Base-by-base conservation (phyloP, 1,284 basidiomycete species). In the Marasmius fiardii region DNA sequence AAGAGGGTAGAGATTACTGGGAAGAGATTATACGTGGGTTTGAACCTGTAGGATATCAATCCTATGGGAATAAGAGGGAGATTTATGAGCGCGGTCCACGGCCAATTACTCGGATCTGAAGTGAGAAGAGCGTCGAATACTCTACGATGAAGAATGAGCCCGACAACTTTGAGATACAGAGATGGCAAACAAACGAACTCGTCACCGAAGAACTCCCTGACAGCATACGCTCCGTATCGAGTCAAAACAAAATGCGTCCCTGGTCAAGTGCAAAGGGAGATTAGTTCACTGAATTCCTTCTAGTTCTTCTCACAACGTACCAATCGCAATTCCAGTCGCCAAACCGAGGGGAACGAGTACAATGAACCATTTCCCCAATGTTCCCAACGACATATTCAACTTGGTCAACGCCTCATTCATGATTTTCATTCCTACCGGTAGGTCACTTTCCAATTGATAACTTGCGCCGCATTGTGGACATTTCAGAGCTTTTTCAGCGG, bases 391-490 rank as follows among this genome's bases (percentile, higher is more conserved):
- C 18, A 50, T 35, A 43, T 57, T 57, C 21, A 23, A 39, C 14
- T 43, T 47, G 10, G 56, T 57, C 6, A 87, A 84, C 6, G 79
- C 68, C 1, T 69, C 60, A 37, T 82, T 72, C 54, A 90, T 63
- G 12, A 82, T 48, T 12, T 74, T 69, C 31, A 92, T 72, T 0
- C 80, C 39, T 10, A 70, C 53, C 0, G 85, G 83, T 44, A 82
- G 80, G 2, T 83, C 69, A 68, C 88, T 88, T 59, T 82, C 79
- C 48, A 92, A 68, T 62, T 83, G 78, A 66, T 92, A 92, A 34
- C 66, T 65, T 0, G 82, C 74, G 4, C 82, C 78, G 60, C 90
- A 92, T 61, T 92, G 90, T 0, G 90, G 90, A 63, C 90, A 93
- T 64, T 88, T 87, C 55, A 88, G 77, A 0, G 87, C 85, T 61